Evolutionary conservation across 129 eudicot species (phyloP).

Genomic region (Arctium minus): DNA sequence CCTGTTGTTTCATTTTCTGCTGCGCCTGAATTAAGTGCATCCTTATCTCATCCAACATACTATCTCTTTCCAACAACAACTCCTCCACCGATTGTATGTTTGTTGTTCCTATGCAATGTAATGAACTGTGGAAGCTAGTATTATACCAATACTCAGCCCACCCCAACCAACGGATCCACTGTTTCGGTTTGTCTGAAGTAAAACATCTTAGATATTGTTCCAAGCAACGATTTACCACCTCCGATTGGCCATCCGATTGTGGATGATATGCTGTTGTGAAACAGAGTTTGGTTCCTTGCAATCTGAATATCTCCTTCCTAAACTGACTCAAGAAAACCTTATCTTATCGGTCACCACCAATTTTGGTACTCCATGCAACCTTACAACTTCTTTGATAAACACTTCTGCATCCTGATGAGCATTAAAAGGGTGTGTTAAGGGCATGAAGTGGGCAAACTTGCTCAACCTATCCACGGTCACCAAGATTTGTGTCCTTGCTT

Average conservation of each 20-base stretch:
- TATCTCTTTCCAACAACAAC: too few species aligned
- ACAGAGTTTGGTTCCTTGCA: background rate
- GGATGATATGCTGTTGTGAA: background rate
- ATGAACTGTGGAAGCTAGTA: background rate
- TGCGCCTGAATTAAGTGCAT: too few species aligned
- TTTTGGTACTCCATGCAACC: background rate
- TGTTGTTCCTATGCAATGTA: too few species aligned
- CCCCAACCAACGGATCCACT: background rate
- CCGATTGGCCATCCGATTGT: background rate
- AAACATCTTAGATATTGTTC: background rate
- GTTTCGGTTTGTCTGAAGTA: background rate
- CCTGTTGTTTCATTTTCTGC: too few species aligned
- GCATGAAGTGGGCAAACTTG: background rate
- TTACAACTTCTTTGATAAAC: background rate
- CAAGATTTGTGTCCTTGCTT: background rate
- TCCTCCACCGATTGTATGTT: too few species aligned
- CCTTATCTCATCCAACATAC: too few species aligned
- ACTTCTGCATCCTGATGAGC: background rate
- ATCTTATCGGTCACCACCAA: background rate
- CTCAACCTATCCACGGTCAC: background rate
- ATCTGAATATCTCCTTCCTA: background rate
- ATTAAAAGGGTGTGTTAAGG: background rate
- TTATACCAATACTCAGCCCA: background rate
- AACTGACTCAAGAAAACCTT: background rate
- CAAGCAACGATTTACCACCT: background rate